These are phyloP conservation scores for Phaffomyces thermotolerans DNA, from an alignment of 805 yeast genomes.

Conservation along the genomic window DNA sequence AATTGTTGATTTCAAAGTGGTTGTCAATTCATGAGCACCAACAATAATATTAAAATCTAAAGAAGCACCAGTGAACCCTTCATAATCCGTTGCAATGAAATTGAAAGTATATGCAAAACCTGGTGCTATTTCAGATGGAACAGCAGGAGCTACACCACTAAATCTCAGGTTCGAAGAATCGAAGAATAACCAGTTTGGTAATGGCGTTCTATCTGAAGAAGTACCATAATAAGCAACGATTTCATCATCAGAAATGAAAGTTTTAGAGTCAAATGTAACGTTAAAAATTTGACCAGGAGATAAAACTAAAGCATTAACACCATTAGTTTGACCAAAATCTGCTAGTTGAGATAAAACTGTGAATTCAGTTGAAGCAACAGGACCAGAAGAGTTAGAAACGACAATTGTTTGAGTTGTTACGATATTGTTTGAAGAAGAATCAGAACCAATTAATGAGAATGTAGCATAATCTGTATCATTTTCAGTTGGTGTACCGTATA, in stretches of 20 bases:
- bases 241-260: slow-evolving; percentile 48
- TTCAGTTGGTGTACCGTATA: slow-evolving; percentile 60
- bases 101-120: slow-evolving; percentile 62
- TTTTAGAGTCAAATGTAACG: slow-evolving; percentile 52
- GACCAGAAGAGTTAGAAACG: slow-evolving; percentile 51
- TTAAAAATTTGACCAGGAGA: slow-evolving; percentile 61
- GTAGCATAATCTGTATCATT: slow-evolving; percentile 38
- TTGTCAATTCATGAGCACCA: slow-evolving; percentile 83
- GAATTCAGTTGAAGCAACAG: slow-evolving; percentile 37
- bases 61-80: slow-evolving; percentile 65
- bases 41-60: slow-evolving; percentile 66
- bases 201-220: slow-evolving; percentile 73
- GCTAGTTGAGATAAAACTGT: slow-evolving; percentile 48
- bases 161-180: slow-evolving; percentile 56
- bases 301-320: slow-evolving; percentile 64
- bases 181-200: slow-evolving; percentile 86
- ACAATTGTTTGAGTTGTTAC: slow-evolving; percentile 45
- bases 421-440: slow-evolving; percentile 32
- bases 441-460: slow-evolving; percentile 58
- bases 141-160: slow-evolving; percentile 82
- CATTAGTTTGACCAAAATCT: slow-evolving; percentile 68
- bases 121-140: slow-evolving; percentile 84
- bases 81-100: slow-evolving; percentile 72
- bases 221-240: slow-evolving; percentile 73
- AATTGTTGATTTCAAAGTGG: slow-evolving; percentile 49